Base-by-base conservation (phyloP, 768 basidiomycete genomes). In the Termitomyces sp. region DNA sequence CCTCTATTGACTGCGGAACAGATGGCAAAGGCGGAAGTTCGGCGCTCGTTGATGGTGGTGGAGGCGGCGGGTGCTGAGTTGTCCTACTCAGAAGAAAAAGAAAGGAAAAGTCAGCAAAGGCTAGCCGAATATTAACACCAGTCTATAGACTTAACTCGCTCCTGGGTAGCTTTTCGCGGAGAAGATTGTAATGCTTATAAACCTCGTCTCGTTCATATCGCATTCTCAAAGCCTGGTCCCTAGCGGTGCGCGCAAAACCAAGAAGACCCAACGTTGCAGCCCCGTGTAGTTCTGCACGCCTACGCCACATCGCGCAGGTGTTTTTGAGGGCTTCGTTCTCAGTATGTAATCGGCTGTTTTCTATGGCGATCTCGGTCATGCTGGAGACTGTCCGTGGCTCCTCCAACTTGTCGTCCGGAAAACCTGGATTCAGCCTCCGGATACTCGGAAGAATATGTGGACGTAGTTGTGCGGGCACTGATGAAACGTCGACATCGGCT, bases 391-490 rank as follows among this genome's bases (percentile, higher is more conserved):
- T 52, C 30, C 60, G 57, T 16, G 61, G 59, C 43, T 63, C 60
- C 42, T 57, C 46, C 3, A 32, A 43, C 28, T 56, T 49, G 30
- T 16, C 61, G 19, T 62, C 21, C 8, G 66, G 57, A 34, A 50
- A 47, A 41, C 83, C 82, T 54, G 85, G 68, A 58, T 76, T 79
- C 16, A 88, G 70, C 55, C 69, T 79, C 43, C 86, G 82, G 34
- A 88, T 76, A 53, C 80, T 74, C 14, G 86, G 82, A 1, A 77
- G 72, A 48, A 86, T 64, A 63, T 84, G 79, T 4, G 76, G 75
- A n/a, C 80, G 80, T 35, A 86, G 76, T 59, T 85, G 78, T n/a
- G 73, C 64, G 16, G 86, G 85, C 2, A 86, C 73, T 25, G 77
- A 69, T 28, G 70, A 62, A 6, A 79, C 68, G 61, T 87, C 81